Evolutionary conservation across 2,329 filamentous ascomycete genomes (phyloP), one percentile per base, ranked within the genome.

Genomic region (Onygenales sp.): DNA sequence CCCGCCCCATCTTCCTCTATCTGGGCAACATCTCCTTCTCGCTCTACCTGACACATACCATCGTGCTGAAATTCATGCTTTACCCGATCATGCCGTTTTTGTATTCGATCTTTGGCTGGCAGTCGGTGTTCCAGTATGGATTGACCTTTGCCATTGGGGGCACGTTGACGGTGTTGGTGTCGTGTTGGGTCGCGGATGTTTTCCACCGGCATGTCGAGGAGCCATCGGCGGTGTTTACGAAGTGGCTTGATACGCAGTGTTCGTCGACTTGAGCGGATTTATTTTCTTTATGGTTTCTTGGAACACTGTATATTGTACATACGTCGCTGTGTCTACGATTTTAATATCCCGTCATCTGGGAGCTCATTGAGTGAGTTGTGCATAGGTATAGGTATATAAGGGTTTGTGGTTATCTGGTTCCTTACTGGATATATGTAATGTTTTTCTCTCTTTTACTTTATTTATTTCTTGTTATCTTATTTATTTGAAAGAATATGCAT

Each of bases 201-300:
- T 83, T 83, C 60, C 83, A 79, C 77, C 72, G 80, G 33, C 66
- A 68, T 2, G 72, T 84, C 5, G 82, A 84, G 63, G 66, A 69
- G 4, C 75, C 75, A 1, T 72, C 75, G 60, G 70, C 79, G 7
- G 72, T 70, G 51, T 73, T 81, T 58, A 74, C 77, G 5, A 69
- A 73, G 38, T 78, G 75, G 71, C 56, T 80, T 27, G 78, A 78
- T 33, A 43, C 41, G 0, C 46, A 49, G 33, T 56, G 54, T 31
- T 56, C 51, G 39, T 43, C 14, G 31, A 14, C 38, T 33, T 56
- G 43, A 56, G 43, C 2, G 6, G 17, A 45, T 8, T 14, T 31
- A n/a, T 7, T 48, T 47, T 39, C 32, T 14, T 38, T 21, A 11
- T 27, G 21, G 39, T 27, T 27, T 7, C 7, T 38, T 41, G 27